A percentile compares a stretch with the other conserved stretches of the same genome.
Conservation (phyloP, 2,329 filamentous ascomycete genomes). For the Diaporthe aspalathi region DNA sequence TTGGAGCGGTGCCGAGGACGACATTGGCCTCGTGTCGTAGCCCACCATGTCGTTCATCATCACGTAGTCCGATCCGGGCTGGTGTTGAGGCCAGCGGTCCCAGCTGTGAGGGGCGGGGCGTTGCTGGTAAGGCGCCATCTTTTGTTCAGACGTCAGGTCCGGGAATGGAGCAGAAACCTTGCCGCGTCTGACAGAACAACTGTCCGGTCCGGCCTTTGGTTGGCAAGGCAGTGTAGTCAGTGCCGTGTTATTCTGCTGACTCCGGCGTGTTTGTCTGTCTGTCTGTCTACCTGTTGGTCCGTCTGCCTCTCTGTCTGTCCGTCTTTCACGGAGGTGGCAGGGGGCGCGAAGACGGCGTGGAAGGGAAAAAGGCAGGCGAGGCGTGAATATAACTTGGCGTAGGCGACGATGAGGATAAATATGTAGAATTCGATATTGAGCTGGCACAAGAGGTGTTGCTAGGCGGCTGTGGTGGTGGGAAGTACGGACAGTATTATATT, state of each 20-base stretch:
- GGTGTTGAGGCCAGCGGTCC: slow-evolving; percentile 67
- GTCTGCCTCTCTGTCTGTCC: too few species aligned
- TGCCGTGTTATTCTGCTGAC: slow-evolving; percentile 8
- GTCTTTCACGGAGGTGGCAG: not conserved
- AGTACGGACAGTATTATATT: slow-evolving; percentile 26
- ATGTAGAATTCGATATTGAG: not conserved
- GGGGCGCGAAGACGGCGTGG: slow-evolving; percentile 5
- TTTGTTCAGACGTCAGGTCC: slow-evolving; percentile 45
- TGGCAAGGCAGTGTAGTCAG: slow-evolving; percentile 5
- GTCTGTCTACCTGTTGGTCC: not conserved
- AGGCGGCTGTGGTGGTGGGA: not conserved
- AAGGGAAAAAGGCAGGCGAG: not conserved
- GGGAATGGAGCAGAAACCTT: slow-evolving; percentile 43
- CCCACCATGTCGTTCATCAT: slow-evolving; percentile 63
- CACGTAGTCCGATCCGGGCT: slow-evolving; percentile 54
- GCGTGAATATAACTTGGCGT: not conserved
- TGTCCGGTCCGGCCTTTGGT: slow-evolving; percentile 12
- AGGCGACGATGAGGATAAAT: not conserved
- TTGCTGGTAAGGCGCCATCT: slow-evolving; percentile 62
- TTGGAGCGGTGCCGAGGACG: slow-evolving; percentile 52
- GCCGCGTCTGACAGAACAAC: slow-evolving; percentile 21
- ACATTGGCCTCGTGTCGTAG: slow-evolving; percentile 59
- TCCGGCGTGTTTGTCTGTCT: not conserved
- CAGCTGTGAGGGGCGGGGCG: slow-evolving; percentile 59
- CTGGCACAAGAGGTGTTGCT: not conserved